These are phyloP conservation scores for Nicotiana benthamiana DNA, from an alignment of 257 asterid species.

Conservation along the genomic window DNA sequence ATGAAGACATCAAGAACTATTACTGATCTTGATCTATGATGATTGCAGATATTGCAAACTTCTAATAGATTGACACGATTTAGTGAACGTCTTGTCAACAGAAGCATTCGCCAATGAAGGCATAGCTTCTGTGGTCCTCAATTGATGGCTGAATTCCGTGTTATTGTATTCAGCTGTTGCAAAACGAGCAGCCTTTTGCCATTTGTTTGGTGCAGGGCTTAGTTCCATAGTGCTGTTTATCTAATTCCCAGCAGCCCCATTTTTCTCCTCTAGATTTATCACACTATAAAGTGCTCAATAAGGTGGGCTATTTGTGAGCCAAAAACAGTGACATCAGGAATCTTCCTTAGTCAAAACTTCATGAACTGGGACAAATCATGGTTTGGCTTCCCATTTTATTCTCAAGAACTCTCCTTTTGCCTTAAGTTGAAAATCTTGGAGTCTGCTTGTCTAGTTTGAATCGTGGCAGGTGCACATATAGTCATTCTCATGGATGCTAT, in stretches of 20 bases:
- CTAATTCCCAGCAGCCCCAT: conserved; percentile 1
- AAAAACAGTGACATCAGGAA: not conserved
- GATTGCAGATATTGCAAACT: not conserved
- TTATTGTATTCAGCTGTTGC: not conserved
- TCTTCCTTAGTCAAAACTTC: not conserved
- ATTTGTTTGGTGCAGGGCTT: not conserved
- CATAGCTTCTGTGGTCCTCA: not conserved
- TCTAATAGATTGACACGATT: not conserved
- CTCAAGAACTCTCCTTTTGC: not conserved
- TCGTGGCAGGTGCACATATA: too few relatives aligned
- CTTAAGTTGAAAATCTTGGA: not conserved
- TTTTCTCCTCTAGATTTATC: not conserved
- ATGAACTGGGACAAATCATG: not conserved
- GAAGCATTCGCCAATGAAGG: not conserved
- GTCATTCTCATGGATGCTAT: too few relatives aligned
- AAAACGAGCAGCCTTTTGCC: not conserved
- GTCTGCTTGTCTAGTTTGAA: not conserved
- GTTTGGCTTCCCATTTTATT: not conserved
- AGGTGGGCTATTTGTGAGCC: not conserved
- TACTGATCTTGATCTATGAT: conserved; percentile 1
- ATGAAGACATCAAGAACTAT: not conserved
- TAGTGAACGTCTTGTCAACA: not conserved
- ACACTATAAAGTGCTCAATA: conserved; percentile 4
- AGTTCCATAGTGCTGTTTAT: conserved; percentile 3
- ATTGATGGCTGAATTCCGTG: not conserved